These are phyloP conservation scores for Leonotis leonurus DNA, from an alignment of 257 asterid species.

Conservation along the genomic window DNA sequence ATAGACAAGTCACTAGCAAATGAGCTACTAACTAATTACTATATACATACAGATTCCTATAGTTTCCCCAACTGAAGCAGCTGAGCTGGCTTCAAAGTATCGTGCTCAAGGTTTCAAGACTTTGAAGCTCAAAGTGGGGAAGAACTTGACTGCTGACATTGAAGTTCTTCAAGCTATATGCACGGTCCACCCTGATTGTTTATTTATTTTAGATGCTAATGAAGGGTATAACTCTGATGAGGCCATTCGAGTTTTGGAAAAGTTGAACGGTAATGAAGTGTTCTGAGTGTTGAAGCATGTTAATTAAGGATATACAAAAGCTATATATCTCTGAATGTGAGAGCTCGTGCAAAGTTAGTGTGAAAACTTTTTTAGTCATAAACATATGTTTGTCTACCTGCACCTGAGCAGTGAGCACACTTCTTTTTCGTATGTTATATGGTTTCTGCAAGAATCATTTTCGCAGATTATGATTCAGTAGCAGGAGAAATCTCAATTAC, in stretches of 20 bases:
- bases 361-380: too few species aligned
- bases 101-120: slow-evolving; percentile 57
- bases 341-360: too few species aligned
- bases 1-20: background rate
- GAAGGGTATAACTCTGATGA: slow-evolving; percentile 77
- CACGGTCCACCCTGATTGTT: slow-evolving; percentile 65
- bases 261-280: slow-evolving; percentile 51
- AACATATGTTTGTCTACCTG: too few species aligned
- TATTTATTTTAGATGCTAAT: slow-evolving; percentile 81
- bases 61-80: slow-evolving; percentile 72
- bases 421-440: too few species aligned
- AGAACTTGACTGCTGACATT: slow-evolving; percentile 57
- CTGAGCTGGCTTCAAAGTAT: slow-evolving; percentile 67
- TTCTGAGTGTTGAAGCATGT: too few species aligned
- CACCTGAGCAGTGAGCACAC: too few species aligned
- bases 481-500: background rate
- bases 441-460: background rate
- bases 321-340: too few species aligned
- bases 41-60: slow-evolving; percentile 61
- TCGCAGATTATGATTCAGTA: background rate
- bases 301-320: too few species aligned
- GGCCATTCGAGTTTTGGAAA: slow-evolving; percentile 73
- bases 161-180: slow-evolving; percentile 85
- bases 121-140: slow-evolving; percentile 88
- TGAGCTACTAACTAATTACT: slow-evolving; percentile 6